Base-by-base conservation (phyloP, 768 basidiomycete species). In the Boletus subcaerulescens region DNA sequence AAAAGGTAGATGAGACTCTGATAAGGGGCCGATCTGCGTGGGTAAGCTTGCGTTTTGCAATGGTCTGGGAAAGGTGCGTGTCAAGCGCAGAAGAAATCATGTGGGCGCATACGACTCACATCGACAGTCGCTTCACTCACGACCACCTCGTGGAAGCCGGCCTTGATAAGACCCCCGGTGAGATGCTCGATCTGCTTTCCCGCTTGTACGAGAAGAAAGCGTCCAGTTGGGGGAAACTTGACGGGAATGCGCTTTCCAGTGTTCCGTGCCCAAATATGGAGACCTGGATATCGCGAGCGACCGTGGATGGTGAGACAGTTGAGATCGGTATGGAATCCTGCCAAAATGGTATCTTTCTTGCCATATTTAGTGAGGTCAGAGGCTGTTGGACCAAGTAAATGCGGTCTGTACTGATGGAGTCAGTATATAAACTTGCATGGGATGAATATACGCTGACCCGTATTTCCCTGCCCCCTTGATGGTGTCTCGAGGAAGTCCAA, bases 1-100 rank as follows among this genome's bases (percentile, higher is more conserved):
- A 97, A 71, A 95, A 94, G 0, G 94, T 98, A 2, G 92, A 95
- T 3, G 93, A 95, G 59, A 98, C 94, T n/a, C 95, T 87, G 60
- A 95, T 91, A 35, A 89, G 75, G 13, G 95, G 95, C n/a, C 95
- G 85, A 50, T 83, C 78, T 3, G 92, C 85, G 55, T 74, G 76
- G 55, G 80, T 75, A 12, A 60, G 59, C 60, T 79, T 86, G 40
- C 89, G 80, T 48, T 75, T 73, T 51, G 83, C 79, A 47, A 94
- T 84, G 15, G 82, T 77, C 88, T 92, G 49, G 12, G 49, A 31
- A 40, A 48, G 38, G 36, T 51, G 8, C 20, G 20, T 50, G 50
- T 55, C 29, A 55, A 41, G 22, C 3, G 15, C 12, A 40, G 4
- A 31, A n/a, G 15, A 15, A 40, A 24, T 18, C 44, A 24, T 39